Percentiles rank a stretch among this genome's conserved stretches.
Conservation (phyloP, 768 basidiomycete genomes). For the Trametes cinnabarina region DNA sequence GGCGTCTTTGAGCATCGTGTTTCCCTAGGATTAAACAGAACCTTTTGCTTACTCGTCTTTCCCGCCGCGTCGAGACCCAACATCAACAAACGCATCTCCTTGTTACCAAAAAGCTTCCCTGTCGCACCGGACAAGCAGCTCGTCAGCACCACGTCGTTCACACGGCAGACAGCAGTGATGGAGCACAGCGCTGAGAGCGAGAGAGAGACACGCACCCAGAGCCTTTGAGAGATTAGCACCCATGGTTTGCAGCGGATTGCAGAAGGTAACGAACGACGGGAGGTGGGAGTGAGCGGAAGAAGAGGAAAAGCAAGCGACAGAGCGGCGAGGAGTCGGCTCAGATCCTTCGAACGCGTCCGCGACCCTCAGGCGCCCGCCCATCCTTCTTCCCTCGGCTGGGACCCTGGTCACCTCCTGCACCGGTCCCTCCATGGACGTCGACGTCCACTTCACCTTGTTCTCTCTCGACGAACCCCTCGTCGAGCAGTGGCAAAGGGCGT, state of each 20-base stretch:
- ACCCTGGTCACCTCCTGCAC: conserved; percentile 2
- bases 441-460: neutral
- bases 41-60: conserved; percentile 83
- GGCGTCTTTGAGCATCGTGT: conserved; percentile 8
- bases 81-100: conserved; percentile 98
- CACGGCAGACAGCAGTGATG: neutral
- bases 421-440: too few species aligned
- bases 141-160: conserved; percentile 1
- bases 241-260: conserved; percentile 47
- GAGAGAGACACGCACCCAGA: conserved; percentile 48
- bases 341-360: neutral
- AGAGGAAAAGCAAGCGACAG: conserved; percentile 20
- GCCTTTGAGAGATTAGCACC: conserved; percentile 88
- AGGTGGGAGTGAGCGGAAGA: conserved; percentile 28
- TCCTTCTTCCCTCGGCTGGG: conserved; percentile 1
- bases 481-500: neutral
- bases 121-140: conserved; percentile 6
- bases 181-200: neutral
- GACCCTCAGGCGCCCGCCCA: neutral
- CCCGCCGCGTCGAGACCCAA: conserved; percentile 96
- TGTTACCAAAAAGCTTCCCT: conserved; percentile 97
- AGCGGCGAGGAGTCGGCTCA: conserved; percentile 8
- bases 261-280: conserved; percentile 64
- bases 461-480: neutral
- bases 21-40: neutral